Percentiles rank a stretch among this genome's conserved stretches.
phyloP scores from a whole-genome alignment of 495 filamentous ascomycete genomes.

The Aspergillus bertholletiae region DNA sequence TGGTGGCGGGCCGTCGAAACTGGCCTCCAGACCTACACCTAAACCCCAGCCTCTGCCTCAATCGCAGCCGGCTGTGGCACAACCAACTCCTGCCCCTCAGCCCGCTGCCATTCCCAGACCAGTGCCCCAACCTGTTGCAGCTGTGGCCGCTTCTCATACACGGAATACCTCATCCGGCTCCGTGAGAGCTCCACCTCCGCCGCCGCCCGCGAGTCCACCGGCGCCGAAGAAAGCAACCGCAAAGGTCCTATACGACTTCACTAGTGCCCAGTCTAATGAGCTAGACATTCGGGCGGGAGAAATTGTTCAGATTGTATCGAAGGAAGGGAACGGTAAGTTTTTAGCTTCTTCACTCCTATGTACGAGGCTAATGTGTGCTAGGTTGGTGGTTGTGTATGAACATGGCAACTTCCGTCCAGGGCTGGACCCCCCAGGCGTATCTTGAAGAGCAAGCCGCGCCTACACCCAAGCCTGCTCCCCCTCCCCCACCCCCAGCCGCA shows the following conservation, averaged over 20 bases:
- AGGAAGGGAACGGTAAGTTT: slow-evolving; percentile 82
- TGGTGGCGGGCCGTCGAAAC: slow-evolving; percentile 71
- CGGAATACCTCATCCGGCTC: slow-evolving; percentile 53
- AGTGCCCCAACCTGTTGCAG: slow-evolving; percentile 45
- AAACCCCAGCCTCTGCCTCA: slow-evolving; percentile 38
- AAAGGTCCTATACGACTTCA: slow-evolving; percentile 86
- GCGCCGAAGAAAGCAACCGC: slow-evolving; percentile 71
- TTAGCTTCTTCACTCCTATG: neutral
- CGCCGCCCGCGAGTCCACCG: slow-evolving; percentile 62
- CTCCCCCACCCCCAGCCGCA: slow-evolving; percentile 59
- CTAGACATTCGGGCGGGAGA: slow-evolving; percentile 73
- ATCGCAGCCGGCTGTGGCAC: slow-evolving; percentile 42
- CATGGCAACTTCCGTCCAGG: slow-evolving; percentile 58
- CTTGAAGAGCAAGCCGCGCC: slow-evolving; percentile 68
- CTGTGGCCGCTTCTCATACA: slow-evolving; percentile 42
- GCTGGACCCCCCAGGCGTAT: slow-evolving; percentile 92
- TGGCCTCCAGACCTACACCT: slow-evolving; percentile 51
- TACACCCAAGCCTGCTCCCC: slow-evolving; percentile 46
- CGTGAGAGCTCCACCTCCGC: slow-evolving; percentile 64
- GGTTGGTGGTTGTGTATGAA: slow-evolving; percentile 94
- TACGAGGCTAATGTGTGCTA: slow-evolving; percentile 29
- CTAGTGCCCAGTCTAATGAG: slow-evolving; percentile 73
- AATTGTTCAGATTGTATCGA: slow-evolving; percentile 78
- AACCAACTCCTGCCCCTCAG: slow-evolving; percentile 44
- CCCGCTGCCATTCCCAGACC: slow-evolving; percentile 28